A percentile compares a stretch with the other conserved stretches of the same genome.
These are phyloP conservation scores for Coniochaeta hoffmannii DNA, from an alignment of 2,329 filamentous ascomycete species.

Conservation along the genomic window DNA sequence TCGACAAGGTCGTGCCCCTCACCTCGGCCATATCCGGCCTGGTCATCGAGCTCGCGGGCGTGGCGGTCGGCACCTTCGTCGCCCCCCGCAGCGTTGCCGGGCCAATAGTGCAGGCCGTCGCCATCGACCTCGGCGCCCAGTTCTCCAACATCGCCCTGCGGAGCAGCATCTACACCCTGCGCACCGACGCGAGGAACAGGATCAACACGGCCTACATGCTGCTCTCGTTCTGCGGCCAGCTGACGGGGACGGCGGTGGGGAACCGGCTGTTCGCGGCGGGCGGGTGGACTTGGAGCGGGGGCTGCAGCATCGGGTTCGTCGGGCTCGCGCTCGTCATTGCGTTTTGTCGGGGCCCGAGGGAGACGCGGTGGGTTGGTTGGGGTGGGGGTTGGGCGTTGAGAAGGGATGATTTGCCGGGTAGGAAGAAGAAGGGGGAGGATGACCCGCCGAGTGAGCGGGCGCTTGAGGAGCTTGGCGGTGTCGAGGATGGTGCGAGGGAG, in stretches of 20 bases:
- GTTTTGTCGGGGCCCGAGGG: background rate
- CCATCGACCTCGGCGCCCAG: constrained; percentile 66
- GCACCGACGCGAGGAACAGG: constrained; percentile 63
- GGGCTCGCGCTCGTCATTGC: background rate
- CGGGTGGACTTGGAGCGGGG: constrained; percentile 42
- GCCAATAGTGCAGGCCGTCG: constrained; percentile 63
- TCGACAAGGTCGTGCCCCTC: constrained; percentile 62
- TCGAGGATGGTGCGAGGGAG: background rate
- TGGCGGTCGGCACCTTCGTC: constrained; percentile 61
- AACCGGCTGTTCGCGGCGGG: constrained; percentile 44
- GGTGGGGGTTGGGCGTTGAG: background rate
- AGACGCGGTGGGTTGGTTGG: background rate
- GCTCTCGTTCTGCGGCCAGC: constrained; percentile 64
- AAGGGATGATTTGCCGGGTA: background rate
- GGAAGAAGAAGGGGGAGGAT: background rate
- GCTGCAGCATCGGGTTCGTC: constrained; percentile 20
- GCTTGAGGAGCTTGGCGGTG: background rate
- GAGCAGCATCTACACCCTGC: constrained; percentile 61
- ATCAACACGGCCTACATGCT: constrained; percentile 83
- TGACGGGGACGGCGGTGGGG: constrained; percentile 59
- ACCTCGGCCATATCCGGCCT: constrained; percentile 60
- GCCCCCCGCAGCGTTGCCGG: constrained; percentile 61
- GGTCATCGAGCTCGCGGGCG: constrained; percentile 49
- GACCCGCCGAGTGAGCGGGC: background rate
- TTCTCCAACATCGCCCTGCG: constrained; percentile 69